These are phyloP conservation scores for Fonsecaea pugnacius DNA, from an alignment of 2,329 filamentous ascomycete species.

Conservation along the genomic window DNA sequence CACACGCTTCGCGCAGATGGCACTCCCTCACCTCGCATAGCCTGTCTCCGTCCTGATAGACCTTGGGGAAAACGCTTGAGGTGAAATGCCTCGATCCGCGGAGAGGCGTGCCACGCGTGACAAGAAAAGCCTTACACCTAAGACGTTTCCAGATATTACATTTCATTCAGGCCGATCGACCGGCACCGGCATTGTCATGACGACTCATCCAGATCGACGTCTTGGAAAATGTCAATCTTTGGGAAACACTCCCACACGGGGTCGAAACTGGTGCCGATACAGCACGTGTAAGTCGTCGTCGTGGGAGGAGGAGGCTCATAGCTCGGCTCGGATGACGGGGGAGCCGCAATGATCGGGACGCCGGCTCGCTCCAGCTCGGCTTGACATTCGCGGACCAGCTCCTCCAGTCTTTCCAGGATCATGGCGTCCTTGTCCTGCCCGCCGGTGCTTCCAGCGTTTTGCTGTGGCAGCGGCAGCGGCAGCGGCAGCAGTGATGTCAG, in stretches of 20 bases:
- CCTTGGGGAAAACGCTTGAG: neutral
- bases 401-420: conserved; percentile 22
- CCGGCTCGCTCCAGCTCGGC: conserved; percentile 18
- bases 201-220: neutral
- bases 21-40: too few species aligned
- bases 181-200: neutral
- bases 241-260: conserved; percentile 27
- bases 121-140: too few species aligned
- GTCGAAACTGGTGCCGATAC: conserved; percentile 15
- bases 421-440: conserved; percentile 9
- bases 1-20: too few species aligned
- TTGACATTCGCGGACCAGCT: conserved; percentile 20
- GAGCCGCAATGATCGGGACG: conserved; percentile 9
- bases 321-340: neutral
- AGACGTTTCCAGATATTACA: too few species aligned
- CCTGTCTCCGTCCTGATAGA: neutral
- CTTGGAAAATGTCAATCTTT: conserved; percentile 13
- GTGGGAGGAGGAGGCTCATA: too few species aligned
- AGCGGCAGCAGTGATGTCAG: conserved; percentile 25
- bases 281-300: neutral
- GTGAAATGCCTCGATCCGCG: neutral
- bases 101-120: neutral
- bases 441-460: too few species aligned
- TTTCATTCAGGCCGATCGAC: too few species aligned
- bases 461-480: neutral